Evolutionary conservation across 2,329 filamentous ascomycete genomes (phyloP).

Genomic region (Aschersonia sp.): DNA sequence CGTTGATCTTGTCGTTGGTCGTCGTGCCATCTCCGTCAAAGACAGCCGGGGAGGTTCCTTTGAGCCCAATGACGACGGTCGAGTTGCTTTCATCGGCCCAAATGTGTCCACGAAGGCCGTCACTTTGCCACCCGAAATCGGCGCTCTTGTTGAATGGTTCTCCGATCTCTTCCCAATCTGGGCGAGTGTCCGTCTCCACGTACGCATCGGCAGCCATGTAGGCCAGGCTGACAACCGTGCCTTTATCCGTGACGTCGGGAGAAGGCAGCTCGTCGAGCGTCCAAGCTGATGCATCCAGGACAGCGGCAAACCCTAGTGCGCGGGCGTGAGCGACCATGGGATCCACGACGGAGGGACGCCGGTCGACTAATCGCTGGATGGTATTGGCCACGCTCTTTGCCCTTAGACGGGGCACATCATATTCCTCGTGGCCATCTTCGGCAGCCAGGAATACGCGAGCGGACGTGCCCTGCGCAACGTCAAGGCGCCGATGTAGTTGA

Average conservation of each 20-base stretch:
- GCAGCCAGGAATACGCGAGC: slow-evolving; percentile 42
- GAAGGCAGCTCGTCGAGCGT: slow-evolving; percentile 61
- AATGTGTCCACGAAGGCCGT: slow-evolving; percentile 83
- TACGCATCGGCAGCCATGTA: slow-evolving; percentile 87
- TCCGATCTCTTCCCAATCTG: slow-evolving; percentile 74
- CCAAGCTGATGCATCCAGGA: slow-evolving; percentile 65
- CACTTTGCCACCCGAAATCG: slow-evolving; percentile 84
- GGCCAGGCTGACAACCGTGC: slow-evolving; percentile 70
- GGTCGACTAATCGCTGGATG: slow-evolving; percentile 72
- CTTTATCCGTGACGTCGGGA: slow-evolving; percentile 74
- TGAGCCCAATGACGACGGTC: slow-evolving; percentile 82
- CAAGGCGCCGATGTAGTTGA: slow-evolving; percentile 58
- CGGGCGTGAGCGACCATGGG: slow-evolving; percentile 61
- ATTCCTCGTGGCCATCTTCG: slow-evolving; percentile 39
- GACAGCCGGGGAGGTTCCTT: slow-evolving; percentile 78
- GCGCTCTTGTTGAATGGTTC: slow-evolving; percentile 69
- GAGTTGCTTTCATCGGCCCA: slow-evolving; percentile 76
- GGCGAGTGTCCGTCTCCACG: slow-evolving; percentile 52
- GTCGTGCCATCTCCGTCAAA: slow-evolving; percentile 97
- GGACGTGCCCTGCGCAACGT: slow-evolving; percentile 42
- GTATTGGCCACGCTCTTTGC: slow-evolving; percentile 49
- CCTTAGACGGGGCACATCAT: slow-evolving; percentile 36
- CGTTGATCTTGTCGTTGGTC: slow-evolving; percentile 93
- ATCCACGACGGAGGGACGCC: slow-evolving; percentile 63
- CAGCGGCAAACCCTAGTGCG: slow-evolving; percentile 49